Conservation (phyloP, 345 rosid species). For the Populus simonii region DNA sequence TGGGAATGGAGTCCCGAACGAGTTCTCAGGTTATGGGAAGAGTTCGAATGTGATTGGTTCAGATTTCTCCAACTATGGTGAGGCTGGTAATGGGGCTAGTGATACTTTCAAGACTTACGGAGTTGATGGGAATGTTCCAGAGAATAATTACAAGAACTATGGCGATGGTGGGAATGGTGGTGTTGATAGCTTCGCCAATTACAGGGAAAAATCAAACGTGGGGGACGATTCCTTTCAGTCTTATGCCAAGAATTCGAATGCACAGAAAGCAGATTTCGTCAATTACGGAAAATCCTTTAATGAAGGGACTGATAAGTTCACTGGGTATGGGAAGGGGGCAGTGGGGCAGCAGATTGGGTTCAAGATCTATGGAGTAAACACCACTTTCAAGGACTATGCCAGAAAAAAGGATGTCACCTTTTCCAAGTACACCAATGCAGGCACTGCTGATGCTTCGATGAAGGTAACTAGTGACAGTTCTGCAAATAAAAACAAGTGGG, state of each 20-base stretch:
- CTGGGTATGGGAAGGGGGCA: slow-evolving; percentile 24
- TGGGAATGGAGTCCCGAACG: slow-evolving; percentile 57
- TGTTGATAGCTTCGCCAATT: slow-evolving; percentile 10
- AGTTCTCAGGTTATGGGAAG: slow-evolving; percentile 51
- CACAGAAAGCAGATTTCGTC: slow-evolving; percentile 13
- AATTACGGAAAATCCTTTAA: slow-evolving; percentile 34
- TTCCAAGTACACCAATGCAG: not conserved
- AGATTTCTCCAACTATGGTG: slow-evolving; percentile 60
- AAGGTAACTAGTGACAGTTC: slow-evolving; percentile 29
- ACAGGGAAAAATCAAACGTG: slow-evolving; percentile 33
- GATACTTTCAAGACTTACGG: slow-evolving; percentile 74
- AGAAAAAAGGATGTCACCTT: slow-evolving; percentile 23
- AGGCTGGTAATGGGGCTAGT: slow-evolving; percentile 47
- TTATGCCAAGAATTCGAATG: slow-evolving; percentile 29
- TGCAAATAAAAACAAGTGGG: slow-evolving; percentile 58
- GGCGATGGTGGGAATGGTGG: slow-evolving; percentile 21
- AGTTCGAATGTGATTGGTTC: slow-evolving; percentile 66
- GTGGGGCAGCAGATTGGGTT: slow-evolving; percentile 18
- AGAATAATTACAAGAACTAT: slow-evolving; percentile 60
- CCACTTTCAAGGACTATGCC: slow-evolving; percentile 29
- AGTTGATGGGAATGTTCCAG: slow-evolving; percentile 52
- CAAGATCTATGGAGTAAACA: slow-evolving; percentile 25
- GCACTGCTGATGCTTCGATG: slow-evolving; percentile 1
- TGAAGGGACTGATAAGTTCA: slow-evolving; percentile 28
- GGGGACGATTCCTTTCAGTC: slow-evolving; percentile 35